These are phyloP conservation scores for Tritrichomonas foetus DNA, from an alignment of 208 protist genomes.

Conservation along the genomic window DNA sequence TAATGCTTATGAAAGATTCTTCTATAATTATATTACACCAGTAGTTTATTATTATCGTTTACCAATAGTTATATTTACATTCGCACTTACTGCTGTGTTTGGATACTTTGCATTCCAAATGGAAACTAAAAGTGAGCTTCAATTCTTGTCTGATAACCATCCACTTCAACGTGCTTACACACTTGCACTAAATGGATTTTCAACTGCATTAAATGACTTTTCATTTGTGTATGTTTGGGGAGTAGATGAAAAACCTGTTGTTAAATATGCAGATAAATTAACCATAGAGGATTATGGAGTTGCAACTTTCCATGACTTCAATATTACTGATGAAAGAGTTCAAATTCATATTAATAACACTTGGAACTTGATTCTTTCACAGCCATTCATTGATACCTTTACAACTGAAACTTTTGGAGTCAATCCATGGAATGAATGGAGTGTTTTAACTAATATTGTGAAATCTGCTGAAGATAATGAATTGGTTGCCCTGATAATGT, in stretches of 20 bases:
- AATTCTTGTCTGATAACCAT: not conserved
- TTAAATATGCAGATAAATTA: not conserved
- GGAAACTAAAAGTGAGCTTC: not conserved
- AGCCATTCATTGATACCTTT: not conserved
- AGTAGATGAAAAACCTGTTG: not conserved
- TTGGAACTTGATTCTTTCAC: not conserved
- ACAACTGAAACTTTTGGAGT: not conserved
- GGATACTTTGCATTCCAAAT: not conserved
- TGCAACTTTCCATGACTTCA: not conserved
- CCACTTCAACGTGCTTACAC: not conserved
- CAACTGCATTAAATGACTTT: not conserved
- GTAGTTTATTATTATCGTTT: not conserved
- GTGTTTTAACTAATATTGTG: not conserved
- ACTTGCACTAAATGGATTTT: not conserved
- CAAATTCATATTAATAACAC: not conserved
- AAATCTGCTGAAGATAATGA: no score
- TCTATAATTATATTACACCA: not conserved
- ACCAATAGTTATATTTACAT: not conserved
- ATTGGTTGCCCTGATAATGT: no score
- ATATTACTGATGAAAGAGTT: not conserved
- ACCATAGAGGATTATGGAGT: not conserved
- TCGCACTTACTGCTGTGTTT: no score
- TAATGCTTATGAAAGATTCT: not conserved
- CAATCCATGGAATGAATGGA: not conserved
- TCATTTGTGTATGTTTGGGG: not conserved